Evolutionary conservation across 495 filamentous ascomycete species (phyloP).

Genomic region (Neurospora tetrasperma): DNA sequence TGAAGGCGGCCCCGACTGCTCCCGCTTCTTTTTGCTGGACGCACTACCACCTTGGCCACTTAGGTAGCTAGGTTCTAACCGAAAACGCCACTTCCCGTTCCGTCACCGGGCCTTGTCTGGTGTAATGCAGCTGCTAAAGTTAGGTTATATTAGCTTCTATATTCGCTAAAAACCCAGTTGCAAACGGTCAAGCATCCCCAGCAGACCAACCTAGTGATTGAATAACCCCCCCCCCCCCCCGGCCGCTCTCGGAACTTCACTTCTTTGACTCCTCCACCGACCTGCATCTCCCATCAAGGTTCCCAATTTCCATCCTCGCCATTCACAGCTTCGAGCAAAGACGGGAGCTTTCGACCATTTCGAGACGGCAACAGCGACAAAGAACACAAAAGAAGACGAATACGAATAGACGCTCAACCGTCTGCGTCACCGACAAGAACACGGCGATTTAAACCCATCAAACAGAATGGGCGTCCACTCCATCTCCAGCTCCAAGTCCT

Average conservation of each 20-base stretch:
- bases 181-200: neutral
- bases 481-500: neutral
- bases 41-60: neutral
- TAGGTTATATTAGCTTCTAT: neutral
- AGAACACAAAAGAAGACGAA: neutral
- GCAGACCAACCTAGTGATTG: no score
- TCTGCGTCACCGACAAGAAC: neutral
- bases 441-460: neutral
- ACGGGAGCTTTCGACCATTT: neutral
- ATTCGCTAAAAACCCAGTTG: neutral
- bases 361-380: neutral
- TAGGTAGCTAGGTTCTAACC: neutral
- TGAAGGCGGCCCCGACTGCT: neutral
- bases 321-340: neutral
- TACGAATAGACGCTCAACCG: neutral
- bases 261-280: neutral
- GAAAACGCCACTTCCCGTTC: neutral
- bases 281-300: neutral
- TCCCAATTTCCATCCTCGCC: neutral
- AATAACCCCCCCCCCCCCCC: no score
- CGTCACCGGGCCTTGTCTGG: neutral
- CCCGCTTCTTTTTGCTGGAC: neutral
- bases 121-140: neutral
- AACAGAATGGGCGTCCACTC: constrained; percentile 10
- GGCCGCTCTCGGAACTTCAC: neutral